Percentiles rank a stretch among this genome's conserved stretches.
Evolutionary conservation across 306 rosid species (phyloP).

Genomic region (Citrullus colocynthis): DNA sequence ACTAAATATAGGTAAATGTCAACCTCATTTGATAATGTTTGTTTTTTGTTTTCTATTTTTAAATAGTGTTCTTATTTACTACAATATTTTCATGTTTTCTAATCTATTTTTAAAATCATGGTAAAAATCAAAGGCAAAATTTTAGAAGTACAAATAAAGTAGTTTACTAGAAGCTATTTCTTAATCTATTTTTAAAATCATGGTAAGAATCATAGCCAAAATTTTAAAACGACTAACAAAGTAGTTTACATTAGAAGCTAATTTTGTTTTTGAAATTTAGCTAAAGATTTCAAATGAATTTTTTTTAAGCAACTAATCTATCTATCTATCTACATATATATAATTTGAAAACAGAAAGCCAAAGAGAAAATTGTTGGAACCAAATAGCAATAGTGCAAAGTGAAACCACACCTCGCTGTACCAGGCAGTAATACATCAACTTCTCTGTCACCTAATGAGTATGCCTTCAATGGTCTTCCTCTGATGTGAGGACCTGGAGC

Average conservation of each 20-base stretch:
- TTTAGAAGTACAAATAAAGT: background rate
- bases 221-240: background rate
- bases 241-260: background rate
- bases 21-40: background rate
- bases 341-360: background rate
- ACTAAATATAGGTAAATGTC: background rate
- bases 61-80: background rate
- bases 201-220: background rate
- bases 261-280: background rate
- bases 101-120: background rate
- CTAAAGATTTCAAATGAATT: background rate
- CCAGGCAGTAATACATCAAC: conserved; percentile 89
- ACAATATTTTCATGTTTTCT: background rate
- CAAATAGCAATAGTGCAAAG: background rate
- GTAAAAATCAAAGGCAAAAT: background rate
- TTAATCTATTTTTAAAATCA: background rate
- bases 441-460: conserved; percentile 79
- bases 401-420: conserved; percentile 56
- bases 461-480: conserved; percentile 71
- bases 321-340: no score
- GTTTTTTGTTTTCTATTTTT: background rate
- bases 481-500: conserved; percentile 92
- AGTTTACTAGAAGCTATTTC: background rate
- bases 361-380: background rate
- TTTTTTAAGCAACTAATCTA: background rate